Percentiles rank a stretch among this genome's conserved stretches.
Conservation (phyloP, 129 eudicot species). For the Flaveria bidentis region DNA sequence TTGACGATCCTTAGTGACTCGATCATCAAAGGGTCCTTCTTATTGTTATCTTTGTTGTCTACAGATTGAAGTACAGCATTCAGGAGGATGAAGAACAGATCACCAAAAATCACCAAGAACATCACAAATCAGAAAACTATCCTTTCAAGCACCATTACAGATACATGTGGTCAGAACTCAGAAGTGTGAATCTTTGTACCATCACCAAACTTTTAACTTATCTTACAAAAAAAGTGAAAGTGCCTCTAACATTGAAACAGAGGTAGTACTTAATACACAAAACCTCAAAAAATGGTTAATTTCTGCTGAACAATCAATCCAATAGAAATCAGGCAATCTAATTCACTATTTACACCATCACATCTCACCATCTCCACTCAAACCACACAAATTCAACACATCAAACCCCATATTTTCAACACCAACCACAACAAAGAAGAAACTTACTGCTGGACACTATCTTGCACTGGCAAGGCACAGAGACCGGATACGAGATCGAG, state of each 20-base stretch:
- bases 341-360: not conserved
- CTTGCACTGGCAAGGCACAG: constrained; percentile 84
- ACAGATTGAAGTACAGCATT: not conserved
- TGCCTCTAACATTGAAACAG: too few relatives aligned
- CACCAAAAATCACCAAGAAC: not conserved
- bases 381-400: constrained; percentile 7
- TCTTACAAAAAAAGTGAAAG: constrained; percentile 4
- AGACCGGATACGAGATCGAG: constrained; percentile 61
- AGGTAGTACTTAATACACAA: not conserved
- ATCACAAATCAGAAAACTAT: not conserved
- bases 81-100: too few relatives aligned
- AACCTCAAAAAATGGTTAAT: not conserved
- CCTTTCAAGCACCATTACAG: not conserved
- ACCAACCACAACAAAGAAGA: not conserved
- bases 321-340: constrained; percentile 16
- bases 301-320: constrained; percentile 6
- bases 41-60: not conserved
- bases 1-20: not conserved
- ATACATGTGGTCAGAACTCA: too few relatives aligned
- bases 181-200: not conserved
- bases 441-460: constrained; percentile 92
- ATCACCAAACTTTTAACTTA: not conserved
- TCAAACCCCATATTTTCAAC: not conserved
- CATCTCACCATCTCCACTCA: not conserved
- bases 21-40: not conserved